phyloP scores from a whole-genome alignment of 2,329 filamentous ascomycete species.

The Aureobasidium melanogenum region DNA sequence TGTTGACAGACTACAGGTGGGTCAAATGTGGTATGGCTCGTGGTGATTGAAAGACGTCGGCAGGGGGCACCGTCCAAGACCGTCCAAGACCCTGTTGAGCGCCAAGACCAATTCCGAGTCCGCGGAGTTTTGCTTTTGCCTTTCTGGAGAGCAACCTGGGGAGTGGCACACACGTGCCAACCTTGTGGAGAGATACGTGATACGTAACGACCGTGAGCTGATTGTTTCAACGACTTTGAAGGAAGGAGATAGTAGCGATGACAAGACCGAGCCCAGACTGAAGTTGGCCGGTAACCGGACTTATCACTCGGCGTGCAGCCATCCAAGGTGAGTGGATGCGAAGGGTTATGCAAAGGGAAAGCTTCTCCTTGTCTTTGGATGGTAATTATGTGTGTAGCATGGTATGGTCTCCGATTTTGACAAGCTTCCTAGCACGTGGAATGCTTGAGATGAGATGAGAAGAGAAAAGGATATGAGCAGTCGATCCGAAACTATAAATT shows the following conservation, averaged over 20 bases:
- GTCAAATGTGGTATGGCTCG: background rate
- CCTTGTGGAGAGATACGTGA: background rate
- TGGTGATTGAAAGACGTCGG: background rate
- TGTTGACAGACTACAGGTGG: background rate
- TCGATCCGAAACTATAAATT: background rate
- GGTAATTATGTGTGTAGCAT: background rate
- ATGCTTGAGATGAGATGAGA: background rate
- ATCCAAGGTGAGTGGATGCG: too few relatives aligned
- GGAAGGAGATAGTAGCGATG: conserved; percentile 1
- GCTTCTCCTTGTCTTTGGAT: background rate
- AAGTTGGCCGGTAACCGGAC: background rate
- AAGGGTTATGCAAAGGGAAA: background rate
- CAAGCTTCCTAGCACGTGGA: background rate
- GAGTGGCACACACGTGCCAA: background rate
- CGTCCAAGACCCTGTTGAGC: background rate
- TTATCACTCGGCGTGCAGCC: background rate
- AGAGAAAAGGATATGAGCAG: background rate
- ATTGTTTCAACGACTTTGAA: background rate
- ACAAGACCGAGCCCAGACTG: conserved; percentile 4
- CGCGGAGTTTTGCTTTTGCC: conserved; percentile 8
- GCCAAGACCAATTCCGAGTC: background rate
- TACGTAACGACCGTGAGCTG: background rate
- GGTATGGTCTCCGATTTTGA: background rate
- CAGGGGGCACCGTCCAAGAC: background rate
- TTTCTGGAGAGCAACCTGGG: background rate